Evolutionary conservation across 208 protist genomes (phyloP).

Genomic region (Trypanosoma vivax): DNA sequence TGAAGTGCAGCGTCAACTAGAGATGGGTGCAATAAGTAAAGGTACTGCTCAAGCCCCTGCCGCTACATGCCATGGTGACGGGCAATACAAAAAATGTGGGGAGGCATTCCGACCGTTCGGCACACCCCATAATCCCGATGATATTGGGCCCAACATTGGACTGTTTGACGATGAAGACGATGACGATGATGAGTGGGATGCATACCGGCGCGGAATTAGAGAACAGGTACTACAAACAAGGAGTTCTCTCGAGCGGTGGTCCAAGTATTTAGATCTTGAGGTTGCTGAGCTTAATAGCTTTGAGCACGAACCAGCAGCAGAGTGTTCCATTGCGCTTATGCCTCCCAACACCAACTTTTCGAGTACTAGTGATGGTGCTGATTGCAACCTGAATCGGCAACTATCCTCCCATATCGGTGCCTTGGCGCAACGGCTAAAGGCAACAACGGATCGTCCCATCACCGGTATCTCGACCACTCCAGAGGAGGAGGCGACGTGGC

Average conservation of each 20-base stretch:
- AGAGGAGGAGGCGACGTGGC: slow-evolving; percentile 7
- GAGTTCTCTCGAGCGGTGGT: too few relatives aligned
- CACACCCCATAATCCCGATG: neutral
- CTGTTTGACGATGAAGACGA: slow-evolving; percentile 21
- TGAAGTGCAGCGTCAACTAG: neutral
- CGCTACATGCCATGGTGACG: neutral
- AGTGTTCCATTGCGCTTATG: too few relatives aligned
- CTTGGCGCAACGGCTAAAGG: neutral
- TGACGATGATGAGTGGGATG: slow-evolving; percentile 59
- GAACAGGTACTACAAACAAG: too few relatives aligned
- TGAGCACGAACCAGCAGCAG: too few relatives aligned
- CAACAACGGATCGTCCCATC: neutral
- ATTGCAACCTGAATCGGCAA: too few relatives aligned
- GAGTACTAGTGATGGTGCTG: too few relatives aligned
- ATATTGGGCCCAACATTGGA: slow-evolving; percentile 6
- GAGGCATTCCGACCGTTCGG: too few relatives aligned
- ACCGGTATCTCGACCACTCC: neutral
- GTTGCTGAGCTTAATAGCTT: too few relatives aligned
- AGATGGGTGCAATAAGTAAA: neutral
- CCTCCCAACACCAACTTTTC: too few relatives aligned
- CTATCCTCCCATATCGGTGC: neutral
- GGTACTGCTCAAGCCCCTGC: neutral
- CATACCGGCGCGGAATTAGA: slow-evolving; percentile 27
- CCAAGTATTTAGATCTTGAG: too few relatives aligned
- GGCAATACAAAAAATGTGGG: too few relatives aligned